Base-by-base conservation (phyloP, 169 alveolate species). In the Amoebophrya sp. region DNA sequence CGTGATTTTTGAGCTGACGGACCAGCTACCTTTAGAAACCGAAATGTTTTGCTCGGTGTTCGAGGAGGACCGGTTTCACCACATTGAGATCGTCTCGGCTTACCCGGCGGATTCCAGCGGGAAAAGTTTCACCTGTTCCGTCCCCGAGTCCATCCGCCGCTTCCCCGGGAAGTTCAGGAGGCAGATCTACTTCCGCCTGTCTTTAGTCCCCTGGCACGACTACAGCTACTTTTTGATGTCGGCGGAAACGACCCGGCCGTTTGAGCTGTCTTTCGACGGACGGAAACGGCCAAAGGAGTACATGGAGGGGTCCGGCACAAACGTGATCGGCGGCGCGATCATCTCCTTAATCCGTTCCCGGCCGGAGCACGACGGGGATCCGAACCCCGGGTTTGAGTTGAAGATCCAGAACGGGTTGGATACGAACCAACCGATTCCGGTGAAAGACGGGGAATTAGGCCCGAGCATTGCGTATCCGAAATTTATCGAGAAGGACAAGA, bases 221-320 rank as follows among this genome's bases (percentile, higher is more conserved):
- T 66, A 66, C 83, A n/a, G 83, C 83, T 66, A 66, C 83, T 66
- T 66, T 25, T 18, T 66, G 83, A 66, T 66, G 83, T 66, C 83
- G 35, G 2, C 29, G 38, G 83, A 66, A n/a, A 66, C 83, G 35
- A 66, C 83, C 32, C 83, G 83, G 32, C 39, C 83, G 32, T 66
- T 66, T 25, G 83, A 66, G 83, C 35, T n/a, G 35, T 7, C 32
- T 25, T n/a, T n/a, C n/a, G 83, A 66, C 2, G 32, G 83, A 18
- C 12, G 83, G 10, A 66, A 66, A n/a, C 1, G 18, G 32, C 83
- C 83, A 3, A 0, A 25, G 18, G 83, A 66, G 35, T 66, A 66
- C 35, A 0, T 66, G 35, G 83, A 66, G 35, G 83, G 83, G 35
- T 7, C 32, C 35, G 83, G 83, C 35, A 66, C 83, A 25, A n/a